Evolutionary conservation across 257 asterid species (phyloP), one percentile per base, ranked within the genome.

Genomic region (Salvia hispanica): DNA sequence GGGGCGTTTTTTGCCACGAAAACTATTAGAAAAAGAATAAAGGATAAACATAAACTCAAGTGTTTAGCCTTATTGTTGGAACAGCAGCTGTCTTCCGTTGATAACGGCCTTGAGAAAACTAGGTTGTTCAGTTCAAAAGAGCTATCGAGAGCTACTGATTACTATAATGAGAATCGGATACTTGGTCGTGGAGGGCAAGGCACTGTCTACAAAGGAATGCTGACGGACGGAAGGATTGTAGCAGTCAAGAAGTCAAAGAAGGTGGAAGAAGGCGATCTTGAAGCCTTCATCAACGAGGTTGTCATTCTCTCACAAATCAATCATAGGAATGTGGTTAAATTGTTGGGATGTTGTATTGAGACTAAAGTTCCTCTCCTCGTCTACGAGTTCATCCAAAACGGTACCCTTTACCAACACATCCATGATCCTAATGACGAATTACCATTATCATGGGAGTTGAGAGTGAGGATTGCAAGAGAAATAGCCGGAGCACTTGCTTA

Each of bases 211-310:
- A n/a, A n/a, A n/a, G n/a, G n/a, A n/a, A 79, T 79, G 83, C 4
- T 75, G 39, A 62, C 14, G 0, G 69, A 76, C 47, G 84, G 78
- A 37, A 68, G 56, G 62, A 69, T 79, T 9, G 74, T 76, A 36
- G 84, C 84, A 0, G 69, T 80, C 61, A 76, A 80, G 74, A 80
- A 73, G 66, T 76, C 77, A 13, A 69, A 39, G 44, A 64, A 15
- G 47, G 60, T 68, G 4, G 66, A 73, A 0, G 74, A 61, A 55
- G 63, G 40, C 2, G 79, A 80, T 45, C 47, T 80, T 9, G 69
- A 73, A 63, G 74, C 52, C 45, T 79, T 79, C 71, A 72, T 76
- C 31, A 79, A 79, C 21, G 84, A 76, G 69, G 74, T 79, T 6
- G 84, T 76, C 14, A 69, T 79, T 68, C 66, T 79, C 9, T 79